Evolutionary conservation across 2,329 filamentous ascomycete genomes (phyloP).

Genomic region (Calonectria pseudoturangicola): DNA sequence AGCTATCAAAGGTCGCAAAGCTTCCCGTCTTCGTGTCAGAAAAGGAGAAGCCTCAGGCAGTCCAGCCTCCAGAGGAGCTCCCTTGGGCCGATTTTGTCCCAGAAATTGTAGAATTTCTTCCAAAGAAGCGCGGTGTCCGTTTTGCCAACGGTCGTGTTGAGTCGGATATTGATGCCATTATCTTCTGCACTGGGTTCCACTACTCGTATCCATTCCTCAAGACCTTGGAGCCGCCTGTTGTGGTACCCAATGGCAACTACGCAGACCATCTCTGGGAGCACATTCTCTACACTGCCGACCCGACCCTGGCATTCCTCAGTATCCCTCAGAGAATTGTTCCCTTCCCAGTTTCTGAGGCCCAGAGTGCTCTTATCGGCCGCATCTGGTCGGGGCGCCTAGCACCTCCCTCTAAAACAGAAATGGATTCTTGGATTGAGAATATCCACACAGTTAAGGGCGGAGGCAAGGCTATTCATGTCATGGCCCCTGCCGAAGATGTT

Average conservation of each 20-base stretch:
- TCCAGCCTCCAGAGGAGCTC: conserved; percentile 51
- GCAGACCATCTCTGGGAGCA: conserved; percentile 84
- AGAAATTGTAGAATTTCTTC: conserved; percentile 68
- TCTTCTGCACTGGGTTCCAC: conserved; percentile 92
- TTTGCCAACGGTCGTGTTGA: conserved; percentile 80
- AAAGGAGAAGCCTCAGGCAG: conserved; percentile 59
- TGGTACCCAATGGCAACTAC: conserved; percentile 76
- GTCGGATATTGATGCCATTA: conserved; percentile 79
- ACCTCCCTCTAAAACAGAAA: conserved; percentile 72
- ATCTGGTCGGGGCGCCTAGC: conserved; percentile 78
- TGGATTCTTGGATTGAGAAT: conserved; percentile 76
- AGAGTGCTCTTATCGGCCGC: conserved; percentile 79
- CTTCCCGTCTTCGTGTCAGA: conserved; percentile 74
- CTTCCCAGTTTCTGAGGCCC: conserved; percentile 82
- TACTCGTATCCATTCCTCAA: conserved; percentile 85
- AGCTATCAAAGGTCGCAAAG: conserved; percentile 74
- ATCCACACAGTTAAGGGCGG: conserved; percentile 70
- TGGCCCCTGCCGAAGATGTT: conserved; percentile 71
- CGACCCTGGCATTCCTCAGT: conserved; percentile 79
- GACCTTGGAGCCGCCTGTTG: conserved; percentile 65
- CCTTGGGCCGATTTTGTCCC: conserved; percentile 60
- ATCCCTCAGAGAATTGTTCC: conserved; percentile 82
- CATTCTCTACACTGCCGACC: conserved; percentile 78
- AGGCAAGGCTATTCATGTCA: conserved; percentile 62
- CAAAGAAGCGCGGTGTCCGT: conserved; percentile 69